A percentile compares a stretch with the other conserved stretches of the same genome.
Evolutionary conservation across 495 filamentous ascomycete genomes (phyloP).

Genomic region (Staphylotrichum tortipilum): DNA sequence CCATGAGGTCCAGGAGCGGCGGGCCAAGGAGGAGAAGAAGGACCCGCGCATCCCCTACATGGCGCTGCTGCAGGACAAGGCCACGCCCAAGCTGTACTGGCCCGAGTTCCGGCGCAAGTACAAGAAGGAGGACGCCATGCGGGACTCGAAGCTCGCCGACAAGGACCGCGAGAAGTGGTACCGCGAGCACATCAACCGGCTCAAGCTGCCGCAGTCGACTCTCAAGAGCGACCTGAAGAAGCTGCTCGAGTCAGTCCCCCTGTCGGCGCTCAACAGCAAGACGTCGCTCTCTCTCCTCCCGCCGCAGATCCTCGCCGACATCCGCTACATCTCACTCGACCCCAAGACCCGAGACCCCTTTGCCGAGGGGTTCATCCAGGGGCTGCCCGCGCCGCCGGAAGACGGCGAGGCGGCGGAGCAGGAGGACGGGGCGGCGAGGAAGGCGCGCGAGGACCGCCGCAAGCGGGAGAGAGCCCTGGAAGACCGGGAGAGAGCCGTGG

Average conservation of each 20-base stretch:
- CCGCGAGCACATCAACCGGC: constrained; percentile 69
- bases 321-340: constrained; percentile 76
- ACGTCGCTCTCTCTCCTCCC: constrained; percentile 60
- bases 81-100: constrained; percentile 90
- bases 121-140: constrained; percentile 73
- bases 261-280: constrained; percentile 56
- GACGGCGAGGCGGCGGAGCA: constrained; percentile 34
- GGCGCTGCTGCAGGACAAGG: constrained; percentile 68
- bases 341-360: constrained; percentile 60
- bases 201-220: constrained; percentile 66
- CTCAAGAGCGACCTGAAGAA: constrained; percentile 70
- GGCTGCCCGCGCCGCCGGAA: constrained; percentile 57
- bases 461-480: constrained; percentile 66
- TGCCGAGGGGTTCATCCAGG: constrained; percentile 67
- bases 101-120: constrained; percentile 90
- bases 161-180: constrained; percentile 89
- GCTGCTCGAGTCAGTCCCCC: constrained; percentile 63
- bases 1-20: constrained; percentile 57
- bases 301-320: constrained; percentile 56
- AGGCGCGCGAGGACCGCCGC: constrained; percentile 54
- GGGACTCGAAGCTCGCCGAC: constrained; percentile 62
- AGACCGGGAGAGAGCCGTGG: constrained; percentile 63
- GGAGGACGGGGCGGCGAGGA: constrained; percentile 52
- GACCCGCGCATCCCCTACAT: constrained; percentile 83
- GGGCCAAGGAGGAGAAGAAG: constrained; percentile 67